Percentiles rank a stretch among this genome's conserved stretches.
phyloP scores from a whole-genome alignment of 192 early-diverging fungal genomes.

The Mortierella antarctica region DNA sequence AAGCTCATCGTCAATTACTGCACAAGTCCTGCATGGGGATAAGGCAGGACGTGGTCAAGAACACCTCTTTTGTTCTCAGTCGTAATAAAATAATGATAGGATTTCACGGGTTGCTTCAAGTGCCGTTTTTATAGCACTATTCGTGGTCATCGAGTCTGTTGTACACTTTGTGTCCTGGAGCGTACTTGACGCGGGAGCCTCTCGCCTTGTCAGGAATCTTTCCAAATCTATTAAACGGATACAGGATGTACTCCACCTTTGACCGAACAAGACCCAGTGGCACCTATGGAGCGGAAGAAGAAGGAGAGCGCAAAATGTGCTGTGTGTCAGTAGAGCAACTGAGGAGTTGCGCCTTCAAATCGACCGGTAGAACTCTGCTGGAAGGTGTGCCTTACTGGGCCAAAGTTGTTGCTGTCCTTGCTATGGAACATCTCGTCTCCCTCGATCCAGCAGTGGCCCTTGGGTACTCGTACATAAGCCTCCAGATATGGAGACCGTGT shows the following conservation, averaged over 20 bases:
- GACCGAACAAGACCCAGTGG: slow-evolving; percentile 75
- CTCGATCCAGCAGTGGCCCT: slow-evolving; percentile 89
- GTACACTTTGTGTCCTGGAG: slow-evolving; percentile 42
- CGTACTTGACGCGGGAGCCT: slow-evolving; percentile 24
- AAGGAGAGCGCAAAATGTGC: not conserved
- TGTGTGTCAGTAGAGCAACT: not conserved
- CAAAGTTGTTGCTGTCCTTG: slow-evolving; percentile 83
- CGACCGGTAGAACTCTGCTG: not conserved
- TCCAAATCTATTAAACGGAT: slow-evolving; percentile 76
- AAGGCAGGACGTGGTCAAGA: not conserved
- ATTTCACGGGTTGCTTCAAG: not conserved
- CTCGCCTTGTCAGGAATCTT: slow-evolving; percentile 51
- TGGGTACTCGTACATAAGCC: slow-evolving; percentile 69
- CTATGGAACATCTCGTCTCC: slow-evolving; percentile 88
- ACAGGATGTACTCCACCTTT: slow-evolving; percentile 69
- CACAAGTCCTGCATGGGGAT: slow-evolving; percentile 93
- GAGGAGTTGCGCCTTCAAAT: not conserved
- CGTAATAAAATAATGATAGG: slow-evolving; percentile 3
- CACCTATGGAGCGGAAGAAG: slow-evolving; percentile 45
- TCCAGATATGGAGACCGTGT: slow-evolving; percentile 59
- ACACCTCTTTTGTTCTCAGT: not conserved
- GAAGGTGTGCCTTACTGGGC: slow-evolving; percentile 64
- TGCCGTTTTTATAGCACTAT: not conserved
- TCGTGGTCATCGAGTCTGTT: slow-evolving; percentile 29
- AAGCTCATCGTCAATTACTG: slow-evolving; percentile 93